Evolutionary conservation across 2,329 filamentous ascomycete species (phyloP).

Genomic region (Aspergillus clavatus): DNA sequence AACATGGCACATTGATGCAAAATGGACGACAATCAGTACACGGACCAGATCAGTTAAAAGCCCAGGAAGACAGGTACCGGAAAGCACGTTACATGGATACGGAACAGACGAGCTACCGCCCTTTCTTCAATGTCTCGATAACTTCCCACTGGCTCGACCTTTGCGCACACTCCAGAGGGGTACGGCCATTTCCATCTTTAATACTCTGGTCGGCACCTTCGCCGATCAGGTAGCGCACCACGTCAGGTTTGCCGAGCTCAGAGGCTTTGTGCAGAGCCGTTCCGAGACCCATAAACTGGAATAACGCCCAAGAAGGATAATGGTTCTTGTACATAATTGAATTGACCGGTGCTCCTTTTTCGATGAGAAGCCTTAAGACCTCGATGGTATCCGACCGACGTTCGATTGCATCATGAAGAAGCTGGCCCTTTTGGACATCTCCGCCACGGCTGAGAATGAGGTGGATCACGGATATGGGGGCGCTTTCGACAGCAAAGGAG

Average conservation of each 20-base stretch:
- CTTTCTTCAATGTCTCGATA: too few species aligned
- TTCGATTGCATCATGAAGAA: conserved; percentile 19
- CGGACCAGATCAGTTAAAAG: too few species aligned
- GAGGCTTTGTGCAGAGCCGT: conserved; percentile 21
- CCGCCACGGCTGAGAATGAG: conserved; percentile 17
- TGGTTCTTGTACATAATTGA: conserved; percentile 18
- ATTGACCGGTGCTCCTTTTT: conserved; percentile 17
- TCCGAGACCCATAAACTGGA: conserved; percentile 17
- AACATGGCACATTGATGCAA: too few species aligned
- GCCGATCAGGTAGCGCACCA: conserved; percentile 15
- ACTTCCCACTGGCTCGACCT: too few species aligned
- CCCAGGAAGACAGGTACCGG: too few species aligned
- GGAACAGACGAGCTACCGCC: too few species aligned
- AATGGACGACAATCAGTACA: too few species aligned
- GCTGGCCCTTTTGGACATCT: conserved; percentile 18
- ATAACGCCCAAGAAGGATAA: conserved; percentile 15
- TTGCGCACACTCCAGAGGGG: conserved; percentile 17
- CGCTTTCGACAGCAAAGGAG: conserved; percentile 19
- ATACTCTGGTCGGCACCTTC: conserved; percentile 16
- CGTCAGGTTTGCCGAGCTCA: conserved; percentile 16
- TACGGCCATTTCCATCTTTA: conserved; percentile 17
- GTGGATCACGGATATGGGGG: conserved; percentile 15
- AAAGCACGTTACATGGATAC: too few species aligned
- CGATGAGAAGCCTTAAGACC: conserved; percentile 16
- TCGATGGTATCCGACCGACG: conserved; percentile 12